Base-by-base conservation (phyloP, 192 early-diverging fungal species). In the Mortierella antarctica region DNA sequence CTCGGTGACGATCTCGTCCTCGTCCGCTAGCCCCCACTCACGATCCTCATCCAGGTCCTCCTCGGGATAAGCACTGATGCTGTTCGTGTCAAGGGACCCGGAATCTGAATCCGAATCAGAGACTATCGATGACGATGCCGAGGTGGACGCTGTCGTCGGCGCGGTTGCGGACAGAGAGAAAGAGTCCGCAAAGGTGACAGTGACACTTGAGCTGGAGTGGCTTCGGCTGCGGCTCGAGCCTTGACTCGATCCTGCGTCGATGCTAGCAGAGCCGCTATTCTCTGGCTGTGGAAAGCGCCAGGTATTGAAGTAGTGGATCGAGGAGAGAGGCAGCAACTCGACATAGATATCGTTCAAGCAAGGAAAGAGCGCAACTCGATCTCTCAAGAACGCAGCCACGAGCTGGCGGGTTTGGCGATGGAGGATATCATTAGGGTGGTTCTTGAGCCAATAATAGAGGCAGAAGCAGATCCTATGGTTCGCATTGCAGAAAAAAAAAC, bases 381-480 rank as follows among this genome's bases (percentile, higher is more conserved):
- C 63, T 45, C 65, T 45, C 13, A 75, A 67, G 54, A 84, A 65
- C 21, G 60, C 42, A n/a, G 65, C 71, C 39, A 81, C 45, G 9
- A 53, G 45, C 44, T 79, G 67, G 5, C 83, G 72, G 1, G 83
- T 84, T 51, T 81, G 83, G 2, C 72, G 76, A 56, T 84, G 76
- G 40, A 80, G 65, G 14, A 84, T 52, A 55, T 84, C 83, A 18
- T 84, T 70, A 5, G 83, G 83, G 51, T 84, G 73, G 17, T 81
- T 57, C 49, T 59, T 84, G 40, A 84, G 59, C 68, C 65, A 71
- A 17, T 67, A 52, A 56, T 65, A 64, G 4, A 82, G 60, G 42
- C 68, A 70, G 6, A 44, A 44, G 49, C 69, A 84, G 17, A 84
- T 84, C 62, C 65, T 70, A 72, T 46, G 15, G 45, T 7, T 52